phyloP scores from a whole-genome alignment of 495 filamentous ascomycete genomes.

The Talaromyces nanjingensis region DNA sequence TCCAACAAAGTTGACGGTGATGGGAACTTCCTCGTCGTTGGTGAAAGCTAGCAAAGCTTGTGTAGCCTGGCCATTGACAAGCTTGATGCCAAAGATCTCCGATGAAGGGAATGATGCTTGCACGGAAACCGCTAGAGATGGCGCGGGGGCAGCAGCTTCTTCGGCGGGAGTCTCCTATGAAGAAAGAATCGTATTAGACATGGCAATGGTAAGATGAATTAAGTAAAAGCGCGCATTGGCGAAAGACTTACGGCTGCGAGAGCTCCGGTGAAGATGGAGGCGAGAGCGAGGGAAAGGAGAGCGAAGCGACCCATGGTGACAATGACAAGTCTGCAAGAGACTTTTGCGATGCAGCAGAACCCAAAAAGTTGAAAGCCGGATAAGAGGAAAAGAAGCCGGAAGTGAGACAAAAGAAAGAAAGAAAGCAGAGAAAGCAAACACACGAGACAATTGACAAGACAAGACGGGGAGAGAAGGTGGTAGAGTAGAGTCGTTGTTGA shows the following conservation, averaged over 20 bases:
- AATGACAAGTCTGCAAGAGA: conserved; percentile 10
- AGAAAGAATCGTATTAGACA: neutral
- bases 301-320: conserved; percentile 65
- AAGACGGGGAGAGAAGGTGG: neutral
- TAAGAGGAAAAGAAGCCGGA: conserved; percentile 14
- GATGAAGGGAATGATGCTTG: conserved; percentile 75
- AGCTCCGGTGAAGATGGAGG: conserved; percentile 62
- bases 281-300: conserved; percentile 61
- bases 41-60: conserved; percentile 70
- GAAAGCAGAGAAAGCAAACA: conserved; percentile 15
- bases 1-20: conserved; percentile 70
- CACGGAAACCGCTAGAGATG: conserved; percentile 66
- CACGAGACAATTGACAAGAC: conserved; percentile 5
- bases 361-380: conserved; percentile 6
- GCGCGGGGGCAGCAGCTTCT: conserved; percentile 37
- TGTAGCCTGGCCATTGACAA: conserved; percentile 88
- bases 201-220: neutral
- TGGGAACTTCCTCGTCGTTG: conserved; percentile 74
- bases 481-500: neutral
- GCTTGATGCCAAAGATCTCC: conserved; percentile 91
- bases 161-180: conserved; percentile 38
- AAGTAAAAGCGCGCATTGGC: neutral
- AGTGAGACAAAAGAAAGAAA: conserved; percentile 15
- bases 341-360: conserved; percentile 3
- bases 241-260: conserved; percentile 51